These are phyloP conservation scores for Hyaloscypha hepaticicola DNA, from an alignment of 495 filamentous ascomycete species.

Conservation along the genomic window DNA sequence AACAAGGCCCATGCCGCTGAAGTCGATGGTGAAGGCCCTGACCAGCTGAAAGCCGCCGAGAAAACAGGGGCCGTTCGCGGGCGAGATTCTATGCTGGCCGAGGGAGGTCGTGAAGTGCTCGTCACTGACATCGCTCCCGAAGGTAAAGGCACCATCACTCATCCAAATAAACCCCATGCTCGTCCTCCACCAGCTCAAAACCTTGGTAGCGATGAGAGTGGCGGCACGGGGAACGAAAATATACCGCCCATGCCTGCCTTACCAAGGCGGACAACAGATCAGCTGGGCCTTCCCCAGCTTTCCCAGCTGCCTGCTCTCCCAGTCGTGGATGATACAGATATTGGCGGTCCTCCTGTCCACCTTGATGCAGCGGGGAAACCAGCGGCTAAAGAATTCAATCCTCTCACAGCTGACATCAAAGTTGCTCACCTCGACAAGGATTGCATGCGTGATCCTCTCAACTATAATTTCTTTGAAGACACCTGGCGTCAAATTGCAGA, in stretches of 20 bases:
- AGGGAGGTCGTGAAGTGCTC: slow-evolving; percentile 62
- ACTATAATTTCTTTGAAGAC: slow-evolving; percentile 79
- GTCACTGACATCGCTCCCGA: slow-evolving; percentile 56
- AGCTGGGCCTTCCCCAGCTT: slow-evolving; percentile 57
- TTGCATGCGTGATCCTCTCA: slow-evolving; percentile 75
- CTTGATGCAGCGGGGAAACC: slow-evolving; percentile 22
- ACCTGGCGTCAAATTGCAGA: slow-evolving; percentile 85
- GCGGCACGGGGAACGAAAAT: slow-evolving; percentile 42
- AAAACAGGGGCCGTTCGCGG: slow-evolving; percentile 54
- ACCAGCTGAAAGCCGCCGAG: slow-evolving; percentile 62
- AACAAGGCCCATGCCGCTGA: slow-evolving; percentile 70
- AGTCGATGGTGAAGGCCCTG: slow-evolving; percentile 71
- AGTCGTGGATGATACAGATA: slow-evolving; percentile 73
- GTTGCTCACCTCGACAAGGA: slow-evolving; percentile 53
- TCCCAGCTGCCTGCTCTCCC: slow-evolving; percentile 68
- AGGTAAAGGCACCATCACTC: slow-evolving; percentile 55
- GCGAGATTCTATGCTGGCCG: slow-evolving; percentile 64
- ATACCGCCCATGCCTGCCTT: slow-evolving; percentile 52
- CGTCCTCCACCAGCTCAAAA: slow-evolving; percentile 24
- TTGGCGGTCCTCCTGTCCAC: slow-evolving; percentile 59
- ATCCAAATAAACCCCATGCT: slow-evolving; percentile 43
- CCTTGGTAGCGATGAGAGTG: slow-evolving; percentile 27
- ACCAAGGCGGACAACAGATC: slow-evolving; percentile 48
- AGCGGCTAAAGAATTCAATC: slow-evolving; percentile 45
- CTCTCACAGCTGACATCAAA: slow-evolving; percentile 64